A percentile compares a stretch with the other conserved stretches of the same genome.
Evolutionary conservation across 192 early-diverging fungal species (phyloP).

Genomic region (Radiomyces spectabilis): DNA sequence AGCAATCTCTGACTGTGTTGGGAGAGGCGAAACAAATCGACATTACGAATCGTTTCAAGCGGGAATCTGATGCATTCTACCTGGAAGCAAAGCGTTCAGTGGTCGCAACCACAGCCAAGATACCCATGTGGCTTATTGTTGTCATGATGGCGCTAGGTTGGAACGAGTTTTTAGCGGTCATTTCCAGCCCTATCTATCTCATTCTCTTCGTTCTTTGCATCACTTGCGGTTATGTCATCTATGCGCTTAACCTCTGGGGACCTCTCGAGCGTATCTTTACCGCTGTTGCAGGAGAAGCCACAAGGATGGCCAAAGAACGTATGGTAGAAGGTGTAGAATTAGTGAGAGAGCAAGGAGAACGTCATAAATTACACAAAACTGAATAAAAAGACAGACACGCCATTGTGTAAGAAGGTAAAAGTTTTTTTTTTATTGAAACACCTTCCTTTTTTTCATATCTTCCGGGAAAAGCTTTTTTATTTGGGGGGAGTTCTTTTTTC

Average conservation of each 20-base stretch:
- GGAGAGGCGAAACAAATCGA: conserved; percentile 56
- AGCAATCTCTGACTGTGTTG: conserved; percentile 53
- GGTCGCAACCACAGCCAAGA: conserved; percentile 77
- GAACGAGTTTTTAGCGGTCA: conserved; percentile 88
- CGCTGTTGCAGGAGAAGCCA: conserved; percentile 33
- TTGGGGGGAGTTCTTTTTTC: too few species aligned
- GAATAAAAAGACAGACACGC: too few species aligned
- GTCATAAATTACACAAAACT: too few species aligned
- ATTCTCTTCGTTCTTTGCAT: conserved; percentile 54
- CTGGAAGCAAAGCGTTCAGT: conserved; percentile 95
- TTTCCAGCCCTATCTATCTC: conserved; percentile 83
- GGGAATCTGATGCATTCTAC: conserved; percentile 86
- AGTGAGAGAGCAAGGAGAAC: conserved; percentile 22
- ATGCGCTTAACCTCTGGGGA: conserved; percentile 59
- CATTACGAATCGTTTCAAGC: conserved; percentile 74
- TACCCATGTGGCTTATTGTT: conserved; percentile 82
- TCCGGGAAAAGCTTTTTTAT: too few species aligned
- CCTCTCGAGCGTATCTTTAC: conserved; percentile 43
- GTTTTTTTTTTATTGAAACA: not conserved
- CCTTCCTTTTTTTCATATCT: not conserved
- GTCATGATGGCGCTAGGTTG: conserved; percentile 81
- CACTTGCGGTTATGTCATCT: conserved; percentile 50
- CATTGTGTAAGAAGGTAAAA: too few species aligned
- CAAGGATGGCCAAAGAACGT: conserved; percentile 23
- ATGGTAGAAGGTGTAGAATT: conserved; percentile 22